Evolutionary conservation across 129 eudicot species (phyloP).

Genomic region (Tagetes patula): DNA sequence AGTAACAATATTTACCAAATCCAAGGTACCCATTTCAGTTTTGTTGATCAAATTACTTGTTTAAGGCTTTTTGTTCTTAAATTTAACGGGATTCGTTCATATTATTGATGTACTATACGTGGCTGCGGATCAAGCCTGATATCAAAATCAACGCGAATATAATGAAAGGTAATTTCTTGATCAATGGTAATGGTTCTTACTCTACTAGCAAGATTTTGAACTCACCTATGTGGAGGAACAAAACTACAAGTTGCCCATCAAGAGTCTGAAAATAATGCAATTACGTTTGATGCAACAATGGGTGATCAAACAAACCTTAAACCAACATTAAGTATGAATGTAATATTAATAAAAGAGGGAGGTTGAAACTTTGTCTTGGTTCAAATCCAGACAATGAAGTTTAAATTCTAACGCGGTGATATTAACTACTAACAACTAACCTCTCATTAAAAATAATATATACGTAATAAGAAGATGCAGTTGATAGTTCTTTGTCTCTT

Average conservation of each 20-base stretch:
- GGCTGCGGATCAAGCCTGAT: conserved; percentile 11
- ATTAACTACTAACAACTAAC: too few species aligned
- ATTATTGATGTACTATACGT: conserved; percentile 4
- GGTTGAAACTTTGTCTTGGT: too few species aligned
- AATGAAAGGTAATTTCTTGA: conserved; percentile 27
- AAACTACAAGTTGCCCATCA: conserved; percentile 27
- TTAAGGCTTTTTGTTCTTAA: conserved; percentile 8
- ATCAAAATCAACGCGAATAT: conserved; percentile 22
- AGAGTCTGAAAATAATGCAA: conserved; percentile 28
- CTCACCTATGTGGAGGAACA: conserved; percentile 27
- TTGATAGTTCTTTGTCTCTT: conserved; percentile 40
- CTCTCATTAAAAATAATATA: too few species aligned
- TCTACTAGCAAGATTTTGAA: conserved; percentile 23
- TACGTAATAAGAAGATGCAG: conserved; percentile 31
- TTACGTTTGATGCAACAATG: conserved; percentile 26
- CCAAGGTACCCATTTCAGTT: conserved; percentile 26
- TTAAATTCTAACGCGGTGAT: too few species aligned
- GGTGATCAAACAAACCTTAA: conserved; percentile 26
- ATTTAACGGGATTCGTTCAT: background rate
- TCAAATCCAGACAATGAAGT: too few species aligned
- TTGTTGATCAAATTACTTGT: conserved; percentile 7
- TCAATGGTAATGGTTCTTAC: conserved; percentile 28
- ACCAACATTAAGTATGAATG: conserved; percentile 35
- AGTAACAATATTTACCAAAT: conserved; percentile 27
- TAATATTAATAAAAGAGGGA: conserved; percentile 23